Conservation (phyloP, 257 asterid genomes). For the Solanum dulcamara region DNA sequence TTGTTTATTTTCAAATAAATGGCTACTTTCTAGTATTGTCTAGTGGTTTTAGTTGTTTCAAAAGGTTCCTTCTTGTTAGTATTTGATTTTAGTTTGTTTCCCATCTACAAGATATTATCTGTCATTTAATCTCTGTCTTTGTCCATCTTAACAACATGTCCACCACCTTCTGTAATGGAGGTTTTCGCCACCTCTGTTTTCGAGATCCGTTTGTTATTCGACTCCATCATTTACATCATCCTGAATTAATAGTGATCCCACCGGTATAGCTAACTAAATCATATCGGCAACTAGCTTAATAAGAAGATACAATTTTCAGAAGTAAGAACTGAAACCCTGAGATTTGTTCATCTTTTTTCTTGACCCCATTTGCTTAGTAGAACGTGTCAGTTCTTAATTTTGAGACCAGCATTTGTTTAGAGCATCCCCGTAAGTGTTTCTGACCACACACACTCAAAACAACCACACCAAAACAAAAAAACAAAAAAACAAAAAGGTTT, state of each 20-base stretch:
- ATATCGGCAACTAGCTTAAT: background rate
- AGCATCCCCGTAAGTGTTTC: background rate
- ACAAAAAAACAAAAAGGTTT: background rate
- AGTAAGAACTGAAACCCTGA: background rate
- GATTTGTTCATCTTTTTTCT: background rate
- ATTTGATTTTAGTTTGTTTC: background rate
- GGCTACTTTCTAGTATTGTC: background rate
- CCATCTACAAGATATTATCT: background rate
- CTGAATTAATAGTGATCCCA: background rate
- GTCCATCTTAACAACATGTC: background rate
- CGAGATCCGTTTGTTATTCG: background rate
- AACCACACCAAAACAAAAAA: background rate
- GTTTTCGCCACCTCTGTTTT: background rate
- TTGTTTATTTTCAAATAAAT: background rate
- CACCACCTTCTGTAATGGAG: background rate
- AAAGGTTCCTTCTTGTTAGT: background rate
- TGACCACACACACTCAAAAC: background rate
- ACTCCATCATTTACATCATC: background rate
- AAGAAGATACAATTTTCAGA: background rate
- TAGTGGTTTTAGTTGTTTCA: background rate
- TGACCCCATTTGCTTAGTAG: background rate
- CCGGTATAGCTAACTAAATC: background rate
- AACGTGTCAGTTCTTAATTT: background rate
- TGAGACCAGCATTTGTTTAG: background rate
- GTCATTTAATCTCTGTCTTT: background rate